Evolutionary conservation across 2,329 filamentous ascomycete genomes (phyloP).

Genomic region (Mycosphaerella sp.): DNA sequence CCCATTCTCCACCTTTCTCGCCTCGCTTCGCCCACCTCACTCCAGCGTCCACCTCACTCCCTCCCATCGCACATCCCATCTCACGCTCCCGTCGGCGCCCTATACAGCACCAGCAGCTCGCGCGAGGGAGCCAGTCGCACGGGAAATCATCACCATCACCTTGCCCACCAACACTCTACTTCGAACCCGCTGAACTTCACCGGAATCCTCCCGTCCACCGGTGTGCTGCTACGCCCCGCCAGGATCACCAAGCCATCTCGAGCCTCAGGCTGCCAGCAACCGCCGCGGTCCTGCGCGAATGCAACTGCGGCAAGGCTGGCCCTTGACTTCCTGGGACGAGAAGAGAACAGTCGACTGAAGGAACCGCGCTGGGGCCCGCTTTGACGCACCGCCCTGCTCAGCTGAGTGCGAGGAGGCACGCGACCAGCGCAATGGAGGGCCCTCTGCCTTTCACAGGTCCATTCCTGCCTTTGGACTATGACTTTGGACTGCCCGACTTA

Average conservation of each 20-base stretch:
- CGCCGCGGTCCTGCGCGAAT: not conserved
- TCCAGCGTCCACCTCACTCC: not conserved
- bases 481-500: conserved; percentile 7
- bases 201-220: not conserved
- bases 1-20: not conserved
- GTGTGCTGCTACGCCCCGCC: not conserved
- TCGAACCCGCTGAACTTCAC: not conserved
- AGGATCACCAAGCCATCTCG: conserved; percentile 1
- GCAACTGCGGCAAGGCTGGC: not conserved
- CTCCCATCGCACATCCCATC: too few relatives aligned
- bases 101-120: not conserved
- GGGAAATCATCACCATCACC: too few relatives aligned
- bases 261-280: conserved; percentile 2
- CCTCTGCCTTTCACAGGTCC: not conserved
- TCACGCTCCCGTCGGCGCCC: not conserved
- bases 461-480: conserved; percentile 3
- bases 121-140: too few relatives aligned
- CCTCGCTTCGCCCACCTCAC: not conserved
- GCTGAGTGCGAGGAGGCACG: not conserved
- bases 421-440: conserved; percentile 1
- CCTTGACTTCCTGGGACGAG: not conserved
- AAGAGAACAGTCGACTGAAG: not conserved
- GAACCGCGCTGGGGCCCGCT: conserved; percentile 2
- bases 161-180: too few relatives aligned
- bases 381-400: conserved; percentile 4